Base-by-base conservation (phyloP, 345 rosid genomes). In the Salix purpurea region DNA sequence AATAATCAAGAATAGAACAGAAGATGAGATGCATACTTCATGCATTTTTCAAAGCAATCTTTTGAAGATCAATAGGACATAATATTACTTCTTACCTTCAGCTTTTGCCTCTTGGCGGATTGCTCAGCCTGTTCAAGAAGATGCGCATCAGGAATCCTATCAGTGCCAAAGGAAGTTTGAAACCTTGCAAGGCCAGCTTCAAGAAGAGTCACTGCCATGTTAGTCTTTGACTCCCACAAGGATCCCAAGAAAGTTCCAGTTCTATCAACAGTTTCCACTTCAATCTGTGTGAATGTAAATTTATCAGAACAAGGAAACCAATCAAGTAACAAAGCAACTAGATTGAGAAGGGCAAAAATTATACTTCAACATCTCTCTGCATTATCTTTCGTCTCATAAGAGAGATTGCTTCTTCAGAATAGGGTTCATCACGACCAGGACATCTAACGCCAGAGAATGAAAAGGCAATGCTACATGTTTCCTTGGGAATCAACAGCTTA, bases 361-460 rank as follows among this genome's bases (percentile, higher is more conserved):
- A 48, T 79, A 92, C 99, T 97, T 94, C 99, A 65, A 93, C 98
- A 62, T 96, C 97, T 83, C 98, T 90, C 89, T 96, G 98, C 94
- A 96, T 88, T 80, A 96, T 92, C 85, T 85, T 94, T 60, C 97
- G 87, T 76, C 98, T 94, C 98, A 96, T 92, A 15, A 96, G 67
- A 71, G 96, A 89, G 84, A 94, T 90, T 48, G 98, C 99, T 80
- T 96, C 99, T 52, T 96, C 91, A 74, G 99, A 91, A 81, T 87
- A 91, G 13, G 92, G 97, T 82, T 92, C 98, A 16, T 81, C 93
- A 66, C 98, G 94, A 61, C 97, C 99, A 77, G 98, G 97, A 76
- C 99, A 96, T 78, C 99, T 90, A 75, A 96, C 97, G 67, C 99
- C 99, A 78, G 99, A 96, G 83, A 96, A 91, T 54, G 99, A 87